Base-by-base conservation (phyloP, 441 rosid species). In the Brassica balearica region DNA sequence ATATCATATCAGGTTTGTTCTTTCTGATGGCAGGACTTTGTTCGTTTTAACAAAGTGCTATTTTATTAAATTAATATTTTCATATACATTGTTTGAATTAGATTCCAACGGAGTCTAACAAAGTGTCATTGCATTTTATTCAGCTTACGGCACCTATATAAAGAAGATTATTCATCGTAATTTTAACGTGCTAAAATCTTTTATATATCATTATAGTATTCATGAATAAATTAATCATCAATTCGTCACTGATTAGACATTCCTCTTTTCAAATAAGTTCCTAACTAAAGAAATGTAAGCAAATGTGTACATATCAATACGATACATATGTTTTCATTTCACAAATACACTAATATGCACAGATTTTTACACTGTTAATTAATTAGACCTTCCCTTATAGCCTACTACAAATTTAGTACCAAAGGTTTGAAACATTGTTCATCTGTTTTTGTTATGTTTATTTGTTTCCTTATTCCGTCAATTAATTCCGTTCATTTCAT, bases 1-100 rank as follows among this genome's bases (percentile, higher is more conserved):
- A 73, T 15, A 68, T 74, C 79, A 69, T 71, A 64, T 80, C 79
- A 27, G 41, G 14, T 64, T 69, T 74, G 79, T 74, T 74, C 76
- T 69, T 73, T 73, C 17, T 68, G 59, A 78, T 34, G 59, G 70
- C 58, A 32, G 11, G 22, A 12, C 41, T 29, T 71, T 41, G 17
- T 55, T 65, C 71, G 73, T 68, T 63, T 32, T 14, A 15, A 51
- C 29, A 22, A 36, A 53, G 23, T 71, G 12, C 15, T 55, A 34
- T 38, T 2, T 38, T 55, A 15, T 41, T 17, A 77, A 8, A 41
- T 41, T 38, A 38, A 32, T 32, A 36, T 8, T 36, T 36, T 36
- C 10, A 36, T 36, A 36, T 36, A 43, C 51, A 11, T 43, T 55
- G 29, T 75, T 55, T 55, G 38, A 29, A 32, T 20, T 34, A 41